Percentiles rank a stretch among this genome's conserved stretches.
These are phyloP conservation scores for Pichia sp. DNA, from an alignment of 1,139 yeast genomes.

Conservation along the genomic window DNA sequence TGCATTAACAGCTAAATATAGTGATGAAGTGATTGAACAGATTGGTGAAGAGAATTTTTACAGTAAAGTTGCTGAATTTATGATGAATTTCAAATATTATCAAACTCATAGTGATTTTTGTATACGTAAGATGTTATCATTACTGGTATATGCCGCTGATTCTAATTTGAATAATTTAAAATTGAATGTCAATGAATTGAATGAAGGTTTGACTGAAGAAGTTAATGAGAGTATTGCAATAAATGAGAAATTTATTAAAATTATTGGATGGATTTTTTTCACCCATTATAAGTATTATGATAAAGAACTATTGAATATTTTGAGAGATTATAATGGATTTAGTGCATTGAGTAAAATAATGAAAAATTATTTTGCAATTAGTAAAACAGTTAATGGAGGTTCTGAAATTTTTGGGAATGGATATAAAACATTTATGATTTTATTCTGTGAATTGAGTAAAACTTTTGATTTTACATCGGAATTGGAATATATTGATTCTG, in stretches of 20 bases:
- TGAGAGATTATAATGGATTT: constrained; percentile 47
- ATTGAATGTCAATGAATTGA: constrained; percentile 26
- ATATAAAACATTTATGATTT: constrained; percentile 41
- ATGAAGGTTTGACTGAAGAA: constrained; percentile 15
- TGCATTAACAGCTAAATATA: constrained; percentile 25
- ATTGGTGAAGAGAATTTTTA: constrained; percentile 23
- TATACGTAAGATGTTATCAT: constrained; percentile 38
- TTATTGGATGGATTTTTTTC: constrained; percentile 42
- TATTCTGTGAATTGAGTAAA: constrained; percentile 47
- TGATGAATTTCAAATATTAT: constrained; percentile 32
- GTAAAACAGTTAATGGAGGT: constrained; percentile 12
- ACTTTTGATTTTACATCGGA: constrained; percentile 34
- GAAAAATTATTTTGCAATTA: constrained; percentile 20
- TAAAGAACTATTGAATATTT: constrained; percentile 33
- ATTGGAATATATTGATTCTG: constrained; percentile 40
- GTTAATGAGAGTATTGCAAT: constrained; percentile 17
- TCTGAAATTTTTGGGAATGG: constrained; percentile 21
- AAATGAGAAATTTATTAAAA: constrained; percentile 26
- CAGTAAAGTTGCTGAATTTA: constrained; percentile 19
- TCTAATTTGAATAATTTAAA: constrained; percentile 33
- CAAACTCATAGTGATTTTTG: constrained; percentile 35
- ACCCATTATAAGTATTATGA: constrained; percentile 40
- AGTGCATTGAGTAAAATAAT: constrained; percentile 23
- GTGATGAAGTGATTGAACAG: constrained; percentile 17
- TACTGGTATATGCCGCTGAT: constrained; percentile 33